These are phyloP conservation scores for Podospora conica DNA, from an alignment of 495 filamentous ascomycete genomes.

Conservation along the genomic window DNA sequence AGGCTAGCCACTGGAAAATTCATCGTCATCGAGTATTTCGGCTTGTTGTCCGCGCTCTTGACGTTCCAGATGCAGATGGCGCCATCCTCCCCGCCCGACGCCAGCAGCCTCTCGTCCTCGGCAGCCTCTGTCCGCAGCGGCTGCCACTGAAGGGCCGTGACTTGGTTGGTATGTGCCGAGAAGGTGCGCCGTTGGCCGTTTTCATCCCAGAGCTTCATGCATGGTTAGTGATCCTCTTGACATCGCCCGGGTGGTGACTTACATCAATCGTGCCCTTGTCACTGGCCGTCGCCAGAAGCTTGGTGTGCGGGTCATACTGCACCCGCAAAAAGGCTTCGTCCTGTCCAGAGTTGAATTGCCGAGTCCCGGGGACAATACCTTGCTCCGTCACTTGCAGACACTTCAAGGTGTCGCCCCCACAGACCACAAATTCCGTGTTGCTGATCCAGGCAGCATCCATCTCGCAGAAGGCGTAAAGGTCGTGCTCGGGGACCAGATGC, in stretches of 20 bases:
- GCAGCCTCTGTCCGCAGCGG: constrained; percentile 31
- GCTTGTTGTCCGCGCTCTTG: constrained; percentile 46
- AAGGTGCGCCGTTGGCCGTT: constrained; percentile 40
- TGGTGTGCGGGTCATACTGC: constrained; percentile 41
- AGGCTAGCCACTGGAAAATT: constrained; percentile 53
- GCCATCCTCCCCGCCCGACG: constrained; percentile 53
- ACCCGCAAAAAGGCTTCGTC: constrained; percentile 42
- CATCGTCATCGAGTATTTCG: constrained; percentile 54
- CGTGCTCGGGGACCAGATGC: constrained; percentile 38
- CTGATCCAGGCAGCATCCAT: constrained; percentile 57
- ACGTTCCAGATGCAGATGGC: constrained; percentile 66
- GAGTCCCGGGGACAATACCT: constrained; percentile 30
- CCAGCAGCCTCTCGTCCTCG: constrained; percentile 45
- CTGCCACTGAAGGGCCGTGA: constrained; percentile 49
- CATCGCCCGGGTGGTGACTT: constrained; percentile 14
- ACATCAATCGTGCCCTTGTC: constrained; percentile 49
- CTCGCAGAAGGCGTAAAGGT: constrained; percentile 36
- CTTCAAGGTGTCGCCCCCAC: constrained; percentile 49
- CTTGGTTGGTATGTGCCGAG: constrained; percentile 41
- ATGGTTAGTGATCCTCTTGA: too few species aligned
- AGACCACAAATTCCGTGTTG: constrained; percentile 52
- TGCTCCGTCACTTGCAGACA: constrained; percentile 33
- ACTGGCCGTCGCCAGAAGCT: constrained; percentile 43
- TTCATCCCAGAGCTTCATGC: constrained; percentile 46
- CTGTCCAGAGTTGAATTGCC: constrained; percentile 36